Percentiles rank a stretch among this genome's conserved stretches.
Evolutionary conservation across 2,329 filamentous ascomycete species (phyloP).

Genomic region (Scolecobasidium constrictum): DNA sequence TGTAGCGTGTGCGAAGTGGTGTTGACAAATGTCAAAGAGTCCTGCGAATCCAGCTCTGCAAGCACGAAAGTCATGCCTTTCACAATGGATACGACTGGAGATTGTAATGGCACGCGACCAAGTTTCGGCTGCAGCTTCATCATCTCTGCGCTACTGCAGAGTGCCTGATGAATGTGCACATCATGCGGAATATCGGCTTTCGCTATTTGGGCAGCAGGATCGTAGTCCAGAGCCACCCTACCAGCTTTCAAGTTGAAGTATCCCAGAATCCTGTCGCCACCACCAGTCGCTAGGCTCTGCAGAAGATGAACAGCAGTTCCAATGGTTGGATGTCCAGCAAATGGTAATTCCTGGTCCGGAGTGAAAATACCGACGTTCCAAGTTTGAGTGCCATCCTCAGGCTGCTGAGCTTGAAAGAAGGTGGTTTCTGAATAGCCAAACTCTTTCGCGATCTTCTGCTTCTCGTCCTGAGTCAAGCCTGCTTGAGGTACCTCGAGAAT

Average conservation of each 20-base stretch:
- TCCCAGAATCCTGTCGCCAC: slow-evolving; percentile 20
- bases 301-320: slow-evolving; percentile 41
- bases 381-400: slow-evolving; percentile 12
- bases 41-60: slow-evolving; percentile 48
- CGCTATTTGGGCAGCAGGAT: slow-evolving; percentile 32
- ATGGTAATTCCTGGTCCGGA: slow-evolving; percentile 39
- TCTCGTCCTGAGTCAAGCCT: slow-evolving; percentile 33
- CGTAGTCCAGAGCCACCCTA: slow-evolving; percentile 30
- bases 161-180: slow-evolving; percentile 46
- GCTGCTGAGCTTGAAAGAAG: slow-evolving; percentile 35
- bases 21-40: slow-evolving; percentile 40
- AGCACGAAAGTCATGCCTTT: slow-evolving; percentile 66
- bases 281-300: slow-evolving; percentile 16
- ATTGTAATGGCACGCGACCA: slow-evolving; percentile 14
- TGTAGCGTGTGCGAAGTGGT: slow-evolving; percentile 19
- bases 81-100: slow-evolving; percentile 42
- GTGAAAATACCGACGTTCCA: slow-evolving; percentile 46
- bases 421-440: slow-evolving; percentile 50
- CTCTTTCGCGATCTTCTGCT: slow-evolving; percentile 43
- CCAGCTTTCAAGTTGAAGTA: slow-evolving; percentile 34
- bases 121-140: slow-evolving; percentile 26
- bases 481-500: slow-evolving; percentile 37
- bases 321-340: slow-evolving; percentile 48
- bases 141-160: slow-evolving; percentile 20
- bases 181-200: slow-evolving; percentile 51